Conservation (phyloP, 176 grass and related monocot genomes). For the Bothriochloa decipiens region DNA sequence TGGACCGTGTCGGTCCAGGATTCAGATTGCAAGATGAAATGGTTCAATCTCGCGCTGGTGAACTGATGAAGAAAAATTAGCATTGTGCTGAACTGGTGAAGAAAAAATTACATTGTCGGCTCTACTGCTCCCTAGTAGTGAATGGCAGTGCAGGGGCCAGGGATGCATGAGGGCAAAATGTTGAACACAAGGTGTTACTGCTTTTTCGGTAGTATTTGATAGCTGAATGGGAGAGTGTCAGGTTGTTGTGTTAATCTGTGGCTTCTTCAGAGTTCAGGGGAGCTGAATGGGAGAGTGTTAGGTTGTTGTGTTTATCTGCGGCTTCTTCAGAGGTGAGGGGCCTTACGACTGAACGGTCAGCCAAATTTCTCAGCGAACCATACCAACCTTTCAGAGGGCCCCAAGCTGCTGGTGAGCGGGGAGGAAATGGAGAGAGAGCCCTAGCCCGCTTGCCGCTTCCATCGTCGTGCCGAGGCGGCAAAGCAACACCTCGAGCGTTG, state of each 20-base stretch:
- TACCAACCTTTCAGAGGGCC: too few species aligned
- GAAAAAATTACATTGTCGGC: not conserved
- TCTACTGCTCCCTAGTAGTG: not conserved
- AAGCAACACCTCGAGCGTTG: constrained; percentile 35
- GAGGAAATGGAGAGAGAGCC: not conserved
- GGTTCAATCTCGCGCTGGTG: too few species aligned
- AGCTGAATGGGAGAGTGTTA: not conserved
- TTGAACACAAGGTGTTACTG: not conserved
- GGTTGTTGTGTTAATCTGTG: not conserved
- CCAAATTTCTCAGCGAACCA: not conserved
- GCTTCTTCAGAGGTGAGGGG: not conserved
- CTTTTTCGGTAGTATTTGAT: not conserved
- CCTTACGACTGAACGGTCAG: too few species aligned
- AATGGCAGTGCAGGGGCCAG: too few species aligned
- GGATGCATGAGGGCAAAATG: not conserved
- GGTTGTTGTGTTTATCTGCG: not conserved
- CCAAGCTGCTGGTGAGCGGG: not conserved
- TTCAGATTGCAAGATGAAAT: not conserved
- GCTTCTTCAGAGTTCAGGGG: not conserved
- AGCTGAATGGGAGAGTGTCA: not conserved
- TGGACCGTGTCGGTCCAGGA: not conserved
- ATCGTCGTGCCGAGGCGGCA: not conserved
- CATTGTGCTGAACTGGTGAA: not conserved
- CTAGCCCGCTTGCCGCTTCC: constrained; percentile 8
- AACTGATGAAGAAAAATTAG: too few species aligned